Evolutionary conservation across 129 eudicot species (phyloP).

Genomic region (Chrysanthemum lavandulifolium): DNA sequence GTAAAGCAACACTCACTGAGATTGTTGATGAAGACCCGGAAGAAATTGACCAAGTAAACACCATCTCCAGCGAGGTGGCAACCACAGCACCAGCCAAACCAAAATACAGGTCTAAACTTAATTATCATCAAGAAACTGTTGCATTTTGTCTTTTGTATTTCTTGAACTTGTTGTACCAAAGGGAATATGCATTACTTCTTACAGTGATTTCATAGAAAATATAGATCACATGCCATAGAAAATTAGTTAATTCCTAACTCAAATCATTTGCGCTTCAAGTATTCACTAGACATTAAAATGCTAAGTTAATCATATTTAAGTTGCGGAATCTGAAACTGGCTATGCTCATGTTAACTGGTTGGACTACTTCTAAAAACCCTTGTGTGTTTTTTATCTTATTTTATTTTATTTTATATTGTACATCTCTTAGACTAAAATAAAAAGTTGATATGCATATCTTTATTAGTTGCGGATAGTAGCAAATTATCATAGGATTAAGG

Average conservation of each 20-base stretch:
- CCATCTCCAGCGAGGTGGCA: slow-evolving; percentile 17
- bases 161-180: neutral
- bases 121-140: neutral
- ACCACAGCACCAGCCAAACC: slow-evolving; percentile 39
- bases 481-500: neutral
- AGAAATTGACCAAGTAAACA: slow-evolving; percentile 3
- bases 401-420: neutral
- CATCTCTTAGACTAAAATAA: neutral
- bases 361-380: neutral
- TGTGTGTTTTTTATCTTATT: neutral
- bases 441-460: neutral
- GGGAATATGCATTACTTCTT: neutral
- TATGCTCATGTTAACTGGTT: neutral
- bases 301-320: neutral
- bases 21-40: slow-evolving; percentile 9
- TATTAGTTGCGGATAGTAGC: neutral
- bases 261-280: neutral
- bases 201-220: neutral
- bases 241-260: neutral
- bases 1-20: slow-evolving; percentile 7
- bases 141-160: neutral
- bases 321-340: neutral
- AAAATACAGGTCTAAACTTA: slow-evolving; percentile 59
- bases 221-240: neutral
- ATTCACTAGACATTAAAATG: neutral